Evolutionary conservation across 805 yeast species (phyloP).

Genomic region (Suhomyces vadensis): DNA sequence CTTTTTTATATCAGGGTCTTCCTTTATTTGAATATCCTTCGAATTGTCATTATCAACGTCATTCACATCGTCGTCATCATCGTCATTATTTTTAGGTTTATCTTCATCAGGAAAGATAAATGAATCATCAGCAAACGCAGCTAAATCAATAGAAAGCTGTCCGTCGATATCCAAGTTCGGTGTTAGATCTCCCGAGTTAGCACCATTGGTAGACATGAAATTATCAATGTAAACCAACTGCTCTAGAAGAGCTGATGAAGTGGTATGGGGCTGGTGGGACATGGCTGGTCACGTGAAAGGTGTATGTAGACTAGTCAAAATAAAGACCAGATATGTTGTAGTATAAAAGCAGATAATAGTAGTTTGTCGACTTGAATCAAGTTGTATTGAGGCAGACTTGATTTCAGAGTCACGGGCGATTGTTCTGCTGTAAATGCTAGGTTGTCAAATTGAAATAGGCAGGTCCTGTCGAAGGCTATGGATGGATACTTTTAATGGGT

Average conservation of each 20-base stretch:
- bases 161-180: conserved; percentile 44
- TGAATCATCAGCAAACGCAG: conserved; percentile 81
- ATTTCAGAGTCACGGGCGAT: too few relatives aligned
- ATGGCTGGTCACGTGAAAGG: too few relatives aligned
- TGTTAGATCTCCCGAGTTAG: conserved; percentile 30
- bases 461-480: too few relatives aligned
- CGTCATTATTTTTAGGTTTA: conserved; percentile 46
- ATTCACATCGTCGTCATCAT: conserved; percentile 15
- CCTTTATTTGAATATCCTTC: conserved; percentile 2
- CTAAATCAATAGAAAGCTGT: conserved; percentile 55
- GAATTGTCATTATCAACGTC: background rate
- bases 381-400: too few relatives aligned
- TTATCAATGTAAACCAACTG: conserved; percentile 81
- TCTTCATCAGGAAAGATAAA: conserved; percentile 83
- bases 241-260: conserved; percentile 56
- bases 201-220: conserved; percentile 52
- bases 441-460: too few relatives aligned
- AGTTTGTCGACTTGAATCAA: too few relatives aligned
- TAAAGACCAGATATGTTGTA: too few relatives aligned
- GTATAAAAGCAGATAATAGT: too few relatives aligned
- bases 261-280: conserved; percentile 11
- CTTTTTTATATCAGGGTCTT: background rate
- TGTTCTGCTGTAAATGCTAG: too few relatives aligned
- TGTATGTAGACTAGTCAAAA: too few relatives aligned
- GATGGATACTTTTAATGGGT: too few relatives aligned